Evolutionary conservation across 495 filamentous ascomycete species (phyloP).

Genomic region (Immersiella caudata): DNA sequence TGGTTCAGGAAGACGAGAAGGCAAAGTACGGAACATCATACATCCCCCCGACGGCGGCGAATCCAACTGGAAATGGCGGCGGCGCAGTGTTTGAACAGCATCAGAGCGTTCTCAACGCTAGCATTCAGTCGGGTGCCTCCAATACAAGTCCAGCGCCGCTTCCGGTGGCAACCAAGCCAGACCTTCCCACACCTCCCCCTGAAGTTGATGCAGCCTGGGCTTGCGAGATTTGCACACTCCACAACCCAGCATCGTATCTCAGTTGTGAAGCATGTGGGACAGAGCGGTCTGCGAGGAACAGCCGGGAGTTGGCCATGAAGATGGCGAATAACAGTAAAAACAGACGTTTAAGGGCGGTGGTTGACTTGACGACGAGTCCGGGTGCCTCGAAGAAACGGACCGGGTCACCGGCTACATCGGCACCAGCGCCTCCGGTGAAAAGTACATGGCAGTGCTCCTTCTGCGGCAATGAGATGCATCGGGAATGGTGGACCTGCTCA

Average conservation of each 20-base stretch:
- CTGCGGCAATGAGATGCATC: conserved; percentile 68
- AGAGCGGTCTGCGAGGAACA: conserved; percentile 56
- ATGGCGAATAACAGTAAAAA: conserved; percentile 20
- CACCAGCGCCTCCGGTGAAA: conserved; percentile 40
- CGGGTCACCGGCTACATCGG: conserved; percentile 32
- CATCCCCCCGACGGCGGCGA: conserved; percentile 62
- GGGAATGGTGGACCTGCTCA: conserved; percentile 79
- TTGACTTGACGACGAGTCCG: conserved; percentile 23
- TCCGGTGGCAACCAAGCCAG: conserved; percentile 26
- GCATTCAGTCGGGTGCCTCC: conserved; percentile 9
- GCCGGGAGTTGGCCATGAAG: conserved; percentile 28
- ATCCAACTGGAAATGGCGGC: conserved; percentile 59
- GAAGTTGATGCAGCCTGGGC: conserved; percentile 56
- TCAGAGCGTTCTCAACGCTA: neutral
- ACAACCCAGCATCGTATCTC: conserved; percentile 69
- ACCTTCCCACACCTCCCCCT: conserved; percentile 6
- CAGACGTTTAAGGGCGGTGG: conserved; percentile 18
- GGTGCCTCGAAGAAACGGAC: neutral
- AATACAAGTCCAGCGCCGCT: conserved; percentile 33
- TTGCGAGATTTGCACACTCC: conserved; percentile 80
- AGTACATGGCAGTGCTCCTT: conserved; percentile 70
- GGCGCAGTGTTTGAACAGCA: conserved; percentile 14
- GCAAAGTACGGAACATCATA: conserved; percentile 65
- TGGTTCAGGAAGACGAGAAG: conserved; percentile 80
- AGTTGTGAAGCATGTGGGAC: conserved; percentile 78